Percentiles rank a stretch among this genome's conserved stretches.
Evolutionary conservation across 78 protist genomes (phyloP).

Genomic region (Tieghemostelium lacteum): DNA sequence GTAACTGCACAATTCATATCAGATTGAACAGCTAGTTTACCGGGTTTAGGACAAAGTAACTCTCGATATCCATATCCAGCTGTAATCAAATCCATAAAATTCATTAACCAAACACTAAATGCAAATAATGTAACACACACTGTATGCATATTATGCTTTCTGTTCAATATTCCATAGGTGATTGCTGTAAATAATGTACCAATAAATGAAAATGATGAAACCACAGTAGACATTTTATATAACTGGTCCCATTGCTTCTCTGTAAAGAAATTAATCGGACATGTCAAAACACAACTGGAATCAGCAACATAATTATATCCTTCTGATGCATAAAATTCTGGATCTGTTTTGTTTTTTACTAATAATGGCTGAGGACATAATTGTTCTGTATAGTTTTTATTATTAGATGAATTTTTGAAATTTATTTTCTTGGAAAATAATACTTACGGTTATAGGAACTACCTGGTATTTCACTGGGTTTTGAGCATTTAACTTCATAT

Average conservation of each 20-base stretch:
- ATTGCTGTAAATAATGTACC: neutral
- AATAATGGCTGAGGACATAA: neutral
- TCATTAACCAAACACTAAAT: neutral
- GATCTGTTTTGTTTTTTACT: neutral
- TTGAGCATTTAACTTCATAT: neutral
- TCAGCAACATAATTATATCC: slow-evolving; percentile 1
- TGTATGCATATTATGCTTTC: neutral
- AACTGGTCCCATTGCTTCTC: neutral
- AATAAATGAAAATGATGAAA: slow-evolving; percentile 4
- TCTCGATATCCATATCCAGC: neutral
- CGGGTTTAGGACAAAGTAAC: slow-evolving; percentile 1
- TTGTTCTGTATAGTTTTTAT: neutral
- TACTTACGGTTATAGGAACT: neutral
- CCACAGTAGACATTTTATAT: slow-evolving; percentile 5
- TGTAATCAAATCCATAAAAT: neutral
- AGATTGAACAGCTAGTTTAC: neutral
- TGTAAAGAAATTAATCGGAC: neutral
- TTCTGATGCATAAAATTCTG: neutral
- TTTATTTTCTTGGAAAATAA: too few species aligned
- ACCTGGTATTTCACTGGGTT: neutral
- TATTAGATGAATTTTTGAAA: neutral
- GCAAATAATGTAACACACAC: neutral
- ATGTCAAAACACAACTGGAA: neutral
- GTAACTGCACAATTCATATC: neutral
- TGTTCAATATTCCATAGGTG: neutral